These are phyloP conservation scores for Spergularia azorica DNA, from an alignment of 179 eudicot genomes.

Conservation along the genomic window DNA sequence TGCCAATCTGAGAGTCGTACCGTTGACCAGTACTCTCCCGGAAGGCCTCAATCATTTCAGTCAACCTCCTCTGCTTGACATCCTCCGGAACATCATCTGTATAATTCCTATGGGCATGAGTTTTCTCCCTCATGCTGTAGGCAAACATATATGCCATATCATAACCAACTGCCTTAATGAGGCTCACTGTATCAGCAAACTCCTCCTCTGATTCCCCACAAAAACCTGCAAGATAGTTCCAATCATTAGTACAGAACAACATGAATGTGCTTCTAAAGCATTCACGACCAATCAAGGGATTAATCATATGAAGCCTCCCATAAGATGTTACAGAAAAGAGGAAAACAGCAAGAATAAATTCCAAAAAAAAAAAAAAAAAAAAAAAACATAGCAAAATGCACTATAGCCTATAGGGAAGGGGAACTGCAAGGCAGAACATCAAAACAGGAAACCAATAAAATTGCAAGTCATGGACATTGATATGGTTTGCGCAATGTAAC, in stretches of 20 bases:
- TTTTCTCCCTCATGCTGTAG: too few species aligned
- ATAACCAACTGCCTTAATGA: constrained; percentile 74
- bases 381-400: too few species aligned
- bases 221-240: constrained; percentile 57
- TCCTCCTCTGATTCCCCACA: constrained; percentile 97
- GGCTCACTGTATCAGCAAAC: constrained; percentile 77
- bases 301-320: too few species aligned
- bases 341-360: too few species aligned
- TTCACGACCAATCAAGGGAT: too few species aligned
- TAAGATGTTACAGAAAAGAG: too few species aligned
- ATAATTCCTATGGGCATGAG: constrained; percentile 94
- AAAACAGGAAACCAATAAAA: too few species aligned
- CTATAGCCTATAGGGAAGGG: too few species aligned
- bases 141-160: constrained; percentile 99
- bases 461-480: too few species aligned
- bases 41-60: constrained; percentile 84
- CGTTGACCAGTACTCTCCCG: constrained; percentile 89
- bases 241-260: neutral
- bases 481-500: too few species aligned
- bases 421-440: too few species aligned
- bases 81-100: constrained; percentile 81
- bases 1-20: constrained; percentile 81
- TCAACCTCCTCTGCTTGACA: constrained; percentile 82
- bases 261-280: neutral
- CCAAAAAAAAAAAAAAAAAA: too few species aligned